phyloP scores from a whole-genome alignment of 768 basidiomycete species.

The Cystoderma amianthinum region DNA sequence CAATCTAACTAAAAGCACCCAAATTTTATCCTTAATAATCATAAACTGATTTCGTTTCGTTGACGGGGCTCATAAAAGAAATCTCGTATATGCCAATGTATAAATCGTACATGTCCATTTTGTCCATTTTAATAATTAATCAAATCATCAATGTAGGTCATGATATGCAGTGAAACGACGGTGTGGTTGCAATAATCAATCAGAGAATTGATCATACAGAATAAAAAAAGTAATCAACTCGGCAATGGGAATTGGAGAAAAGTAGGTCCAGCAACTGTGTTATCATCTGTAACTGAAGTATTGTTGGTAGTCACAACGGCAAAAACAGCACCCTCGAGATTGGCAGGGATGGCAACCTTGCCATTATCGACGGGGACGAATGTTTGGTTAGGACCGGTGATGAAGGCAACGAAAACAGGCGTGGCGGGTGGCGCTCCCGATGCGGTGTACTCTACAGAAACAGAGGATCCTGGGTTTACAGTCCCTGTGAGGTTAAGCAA shows the following conservation, averaged over 20 bases:
- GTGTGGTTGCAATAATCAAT: not conserved
- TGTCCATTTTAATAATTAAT: not conserved
- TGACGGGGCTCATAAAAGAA: not conserved
- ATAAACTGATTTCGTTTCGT: not conserved
- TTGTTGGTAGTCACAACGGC: slow-evolving; percentile 26
- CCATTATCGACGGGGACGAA: slow-evolving; percentile 22
- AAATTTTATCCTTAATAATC: too few relatives aligned
- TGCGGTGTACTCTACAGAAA: slow-evolving; percentile 7
- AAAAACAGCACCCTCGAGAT: slow-evolving; percentile 39
- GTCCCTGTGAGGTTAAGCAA: slow-evolving; percentile 24
- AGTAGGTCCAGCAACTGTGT: not conserved
- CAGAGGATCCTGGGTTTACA: slow-evolving; percentile 16
- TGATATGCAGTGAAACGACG: not conserved
- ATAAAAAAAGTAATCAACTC: too few relatives aligned
- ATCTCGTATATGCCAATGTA: not conserved
- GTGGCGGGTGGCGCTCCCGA: slow-evolving; percentile 5
- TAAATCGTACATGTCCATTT: not conserved
- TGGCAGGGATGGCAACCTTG: slow-evolving; percentile 25
- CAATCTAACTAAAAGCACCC: too few relatives aligned
- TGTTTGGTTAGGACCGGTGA: slow-evolving; percentile 31
- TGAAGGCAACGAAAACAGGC: slow-evolving; percentile 30
- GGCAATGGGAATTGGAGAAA: not conserved
- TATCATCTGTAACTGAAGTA: not conserved
- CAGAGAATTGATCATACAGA: not conserved
- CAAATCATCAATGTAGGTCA: not conserved